These are phyloP conservation scores for Mucor circinelloides DNA, from an alignment of 371 early-diverging fungal species.

Conservation along the genomic window DNA sequence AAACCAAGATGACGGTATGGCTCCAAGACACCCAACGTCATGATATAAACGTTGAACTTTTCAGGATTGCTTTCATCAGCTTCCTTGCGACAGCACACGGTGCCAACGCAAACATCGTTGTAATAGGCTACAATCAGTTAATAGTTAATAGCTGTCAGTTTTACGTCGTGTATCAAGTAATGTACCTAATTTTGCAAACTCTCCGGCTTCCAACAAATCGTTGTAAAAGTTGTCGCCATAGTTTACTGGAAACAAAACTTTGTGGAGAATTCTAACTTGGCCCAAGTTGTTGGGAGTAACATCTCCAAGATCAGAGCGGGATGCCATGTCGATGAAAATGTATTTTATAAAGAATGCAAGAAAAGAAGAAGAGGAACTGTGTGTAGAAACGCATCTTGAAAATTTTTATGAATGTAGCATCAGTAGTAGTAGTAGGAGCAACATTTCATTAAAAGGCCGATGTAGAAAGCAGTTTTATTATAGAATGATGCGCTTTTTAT, in stretches of 20 bases:
- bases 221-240: constrained; percentile 85
- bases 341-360: neutral
- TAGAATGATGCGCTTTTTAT: constrained; percentile 1
- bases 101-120: constrained; percentile 79
- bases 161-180: neutral
- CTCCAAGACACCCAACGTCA: constrained; percentile 93
- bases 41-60: constrained; percentile 74
- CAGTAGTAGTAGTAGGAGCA: neutral
- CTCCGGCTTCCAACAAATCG: constrained; percentile 69
- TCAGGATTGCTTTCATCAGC: constrained; percentile 30
- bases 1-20: constrained; percentile 84
- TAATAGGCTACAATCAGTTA: constrained; percentile 59
- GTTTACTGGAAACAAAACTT: constrained; percentile 82
- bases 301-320: constrained; percentile 52
- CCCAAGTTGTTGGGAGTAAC: constrained; percentile 72
- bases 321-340: neutral
- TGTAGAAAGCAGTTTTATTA: neutral
- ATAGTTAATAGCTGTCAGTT: neutral
- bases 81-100: constrained; percentile 87
- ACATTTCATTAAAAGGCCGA: neutral
- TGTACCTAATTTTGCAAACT: constrained; percentile 76
- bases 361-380: neutral
- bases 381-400: neutral
- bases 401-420: neutral
- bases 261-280: constrained; percentile 77